Evolutionary conservation across 768 basidiomycete species (phyloP).

Genomic region (Russula earlei): DNA sequence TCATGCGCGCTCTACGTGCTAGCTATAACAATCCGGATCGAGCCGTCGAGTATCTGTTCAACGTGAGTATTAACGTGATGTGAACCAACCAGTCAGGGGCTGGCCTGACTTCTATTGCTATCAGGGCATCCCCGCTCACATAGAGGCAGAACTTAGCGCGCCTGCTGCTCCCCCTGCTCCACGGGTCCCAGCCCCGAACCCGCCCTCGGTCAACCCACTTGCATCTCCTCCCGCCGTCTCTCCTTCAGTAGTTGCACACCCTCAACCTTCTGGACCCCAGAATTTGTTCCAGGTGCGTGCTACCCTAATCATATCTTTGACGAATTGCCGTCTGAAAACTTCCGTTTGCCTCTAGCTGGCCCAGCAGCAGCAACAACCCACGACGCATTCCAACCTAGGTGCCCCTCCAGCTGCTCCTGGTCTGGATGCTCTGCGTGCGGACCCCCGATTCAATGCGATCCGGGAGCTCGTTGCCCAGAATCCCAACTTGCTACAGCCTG

Average conservation of each 20-base stretch:
- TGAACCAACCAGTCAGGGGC: not conserved
- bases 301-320: not conserved
- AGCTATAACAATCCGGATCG: slow-evolving; percentile 97
- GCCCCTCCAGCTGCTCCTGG: slow-evolving; percentile 25
- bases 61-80: slow-evolving; percentile 37
- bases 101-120: slow-evolving; percentile 10
- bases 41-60: slow-evolving; percentile 97
- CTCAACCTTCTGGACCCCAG: slow-evolving; percentile 43
- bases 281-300: slow-evolving; percentile 77
- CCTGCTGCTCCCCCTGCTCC: slow-evolving; percentile 24
- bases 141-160: slow-evolving; percentile 42
- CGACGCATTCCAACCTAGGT: slow-evolving; percentile 21
- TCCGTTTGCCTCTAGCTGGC: slow-evolving; percentile 42
- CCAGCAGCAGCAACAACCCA: slow-evolving; percentile 50
- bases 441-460: slow-evolving; percentile 61
- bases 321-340: not conserved
- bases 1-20: slow-evolving; percentile 76
- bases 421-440: slow-evolving; percentile 45
- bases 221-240: slow-evolving; percentile 26
- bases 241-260: slow-evolving; percentile 28
- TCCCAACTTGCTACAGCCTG: slow-evolving; percentile 64
- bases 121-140: slow-evolving; percentile 74
- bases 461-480: slow-evolving; percentile 67
- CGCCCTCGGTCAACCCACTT: slow-evolving; percentile 21
- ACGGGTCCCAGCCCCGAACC: too few species aligned